These are phyloP conservation scores for Allium cepa DNA, from an alignment of 106 monocot species.

Conservation along the genomic window DNA sequence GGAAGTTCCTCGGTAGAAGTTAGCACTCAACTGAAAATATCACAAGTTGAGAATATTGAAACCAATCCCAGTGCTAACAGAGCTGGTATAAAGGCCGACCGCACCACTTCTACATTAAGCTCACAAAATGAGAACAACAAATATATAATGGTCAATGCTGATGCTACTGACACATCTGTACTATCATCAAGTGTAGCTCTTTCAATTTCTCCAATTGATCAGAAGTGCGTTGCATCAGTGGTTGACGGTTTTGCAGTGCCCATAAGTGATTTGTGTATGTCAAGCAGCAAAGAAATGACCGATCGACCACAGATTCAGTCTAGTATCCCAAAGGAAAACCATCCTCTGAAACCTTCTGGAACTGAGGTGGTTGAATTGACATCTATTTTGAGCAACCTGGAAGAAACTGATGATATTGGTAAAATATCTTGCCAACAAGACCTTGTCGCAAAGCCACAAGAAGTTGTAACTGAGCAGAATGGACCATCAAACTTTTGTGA, in stretches of 20 bases:
- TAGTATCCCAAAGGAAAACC: constrained; percentile 13
- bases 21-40: constrained; percentile 9
- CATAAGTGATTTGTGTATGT: constrained; percentile 4
- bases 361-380: constrained; percentile 8
- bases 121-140: constrained; percentile 28
- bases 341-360: not conserved
- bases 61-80: constrained; percentile 7
- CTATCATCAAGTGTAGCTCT: constrained; percentile 19
- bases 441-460: not conserved
- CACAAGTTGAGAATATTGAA: constrained; percentile 9
- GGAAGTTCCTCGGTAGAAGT: constrained; percentile 14
- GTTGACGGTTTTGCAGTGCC: constrained; percentile 9
- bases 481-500: constrained; percentile 13
- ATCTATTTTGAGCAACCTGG: constrained; percentile 6
- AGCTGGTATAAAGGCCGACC: constrained; percentile 12
- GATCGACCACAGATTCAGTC: not conserved
- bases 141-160: constrained; percentile 7
- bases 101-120: constrained; percentile 36
- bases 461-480: constrained; percentile 6
- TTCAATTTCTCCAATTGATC: constrained; percentile 14
- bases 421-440: constrained; percentile 1
- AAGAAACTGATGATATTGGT: constrained; percentile 1
- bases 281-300: constrained; percentile 3
- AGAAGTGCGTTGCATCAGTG: constrained; percentile 4
- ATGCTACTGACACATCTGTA: constrained; percentile 19